Base-by-base conservation (phyloP, 805 yeast genomes). In the Danielia oregonensis region DNA sequence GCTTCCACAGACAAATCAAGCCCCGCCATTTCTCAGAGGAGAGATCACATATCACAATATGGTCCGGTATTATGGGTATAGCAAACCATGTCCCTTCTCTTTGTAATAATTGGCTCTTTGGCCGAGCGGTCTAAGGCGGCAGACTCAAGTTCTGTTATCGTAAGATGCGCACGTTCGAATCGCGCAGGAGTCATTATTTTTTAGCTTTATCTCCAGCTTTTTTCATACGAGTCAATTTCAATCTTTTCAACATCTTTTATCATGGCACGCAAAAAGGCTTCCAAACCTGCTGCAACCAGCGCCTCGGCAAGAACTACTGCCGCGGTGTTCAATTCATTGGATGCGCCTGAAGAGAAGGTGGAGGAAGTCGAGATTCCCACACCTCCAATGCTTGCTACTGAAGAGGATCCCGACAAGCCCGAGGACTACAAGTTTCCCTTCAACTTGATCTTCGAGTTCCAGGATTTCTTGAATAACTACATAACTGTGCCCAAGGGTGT, bases 401-500 rank as follows among this genome's bases (percentile, higher is more conserved):
- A n/a, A n/a, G 33, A 24, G 4, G 35, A 14, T 6, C 15, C 30
- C 11, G 39, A 26, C 11, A 37, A 33, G 6, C 42, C 39, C 9
- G 42, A 29, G 14, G 27, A 35, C 25, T 35, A 26, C 19, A 36
- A 30, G 17, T 43, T 44, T 15, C 52, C 54, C 1, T 28, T 43
- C 31, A 43, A 24, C 15, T 26, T 41, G 17, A 37, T 65, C 14
- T 66, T 49, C 43, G 43, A 46, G 10, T 40, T 52, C 12, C 73
- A 68, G 39, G 73, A 68, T 35, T 64, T 58, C 34, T 44, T 65
- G 28, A 66, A 65, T 37, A 63, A 54, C 4, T 45, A 59, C 24
- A 39, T 67, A 50, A 48, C 48, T 10, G 44, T 57, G 24, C 30
- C 54, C n/a, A 57, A 50, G 28, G 57, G 59, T 33, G 52, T 59